Conservation (phyloP, 805 yeast genomes). For the Ogataea pini region DNA sequence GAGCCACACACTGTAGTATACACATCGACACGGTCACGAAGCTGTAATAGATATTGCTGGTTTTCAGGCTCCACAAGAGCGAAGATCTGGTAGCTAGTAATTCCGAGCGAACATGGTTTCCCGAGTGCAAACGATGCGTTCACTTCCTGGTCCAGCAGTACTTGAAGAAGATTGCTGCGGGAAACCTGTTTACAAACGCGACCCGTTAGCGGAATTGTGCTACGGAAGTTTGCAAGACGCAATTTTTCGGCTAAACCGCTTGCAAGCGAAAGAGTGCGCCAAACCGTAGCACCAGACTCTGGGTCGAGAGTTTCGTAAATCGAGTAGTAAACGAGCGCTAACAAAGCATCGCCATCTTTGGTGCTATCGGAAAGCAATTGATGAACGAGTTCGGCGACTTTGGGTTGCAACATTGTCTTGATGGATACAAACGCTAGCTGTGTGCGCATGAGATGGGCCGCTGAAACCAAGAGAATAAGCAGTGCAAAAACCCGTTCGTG, state of each 20-base stretch:
- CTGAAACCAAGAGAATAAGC: conserved; percentile 19
- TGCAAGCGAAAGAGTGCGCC: conserved; percentile 21
- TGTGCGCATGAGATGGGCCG: conserved; percentile 24
- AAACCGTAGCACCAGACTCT: conserved; percentile 15
- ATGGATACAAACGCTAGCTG: conserved; percentile 19
- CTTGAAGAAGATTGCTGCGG: conserved; percentile 10
- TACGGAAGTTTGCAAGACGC: conserved; percentile 13
- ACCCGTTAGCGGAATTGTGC: conserved; percentile 13
- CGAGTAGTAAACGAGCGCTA: conserved; percentile 16
- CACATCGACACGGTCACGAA: conserved; percentile 8
- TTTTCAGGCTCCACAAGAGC: background rate
- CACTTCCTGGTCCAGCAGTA: conserved; percentile 13
- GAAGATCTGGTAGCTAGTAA: conserved; percentile 10
- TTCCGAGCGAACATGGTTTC: conserved; percentile 12
- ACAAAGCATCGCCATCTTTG: conserved; percentile 19
- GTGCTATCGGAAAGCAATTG: conserved; percentile 9
- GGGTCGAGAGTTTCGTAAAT: conserved; percentile 23
- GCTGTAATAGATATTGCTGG: background rate
- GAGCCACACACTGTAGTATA: conserved; percentile 8
- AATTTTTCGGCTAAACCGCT: conserved; percentile 21
- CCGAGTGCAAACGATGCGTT: conserved; percentile 17
- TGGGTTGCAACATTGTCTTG: conserved; percentile 22
- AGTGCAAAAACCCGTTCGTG: conserved; percentile 19
- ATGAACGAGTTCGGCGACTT: conserved; percentile 16
- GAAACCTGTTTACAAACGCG: conserved; percentile 11